These are phyloP conservation scores for Sphaerulina vaccinii DNA, from an alignment of 2,329 filamentous ascomycete species.

Conservation along the genomic window DNA sequence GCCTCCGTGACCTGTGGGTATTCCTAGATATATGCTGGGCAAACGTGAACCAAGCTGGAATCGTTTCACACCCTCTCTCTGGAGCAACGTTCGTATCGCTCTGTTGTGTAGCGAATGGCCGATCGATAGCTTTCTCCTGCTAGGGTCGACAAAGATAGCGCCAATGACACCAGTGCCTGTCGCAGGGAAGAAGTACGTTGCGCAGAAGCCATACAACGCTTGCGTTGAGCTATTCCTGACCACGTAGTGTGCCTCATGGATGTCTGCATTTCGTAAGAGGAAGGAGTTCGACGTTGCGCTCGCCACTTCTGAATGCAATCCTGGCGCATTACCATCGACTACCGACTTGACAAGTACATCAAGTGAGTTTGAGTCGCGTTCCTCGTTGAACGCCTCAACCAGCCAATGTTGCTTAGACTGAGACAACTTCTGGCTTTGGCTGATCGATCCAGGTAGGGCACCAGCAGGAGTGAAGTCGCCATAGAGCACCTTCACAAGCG, in stretches of 20 bases:
- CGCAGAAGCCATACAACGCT: slow-evolving; percentile 86
- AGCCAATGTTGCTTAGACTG: slow-evolving; percentile 95
- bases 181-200: slow-evolving; percentile 76
- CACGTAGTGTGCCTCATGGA: slow-evolving; percentile 84
- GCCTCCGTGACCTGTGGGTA: slow-evolving; percentile 65
- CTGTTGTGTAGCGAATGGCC: slow-evolving; percentile 85
- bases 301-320: slow-evolving; percentile 66
- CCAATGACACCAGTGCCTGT: slow-evolving; percentile 73
- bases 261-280: slow-evolving; percentile 65
- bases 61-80: slow-evolving; percentile 70
- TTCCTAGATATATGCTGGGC: slow-evolving; percentile 82
- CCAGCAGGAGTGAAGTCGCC: slow-evolving; percentile 65
- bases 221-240: slow-evolving; percentile 92
- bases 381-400: slow-evolving; percentile 81
- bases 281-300: slow-evolving; percentile 73
- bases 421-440: slow-evolving; percentile 80
- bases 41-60: slow-evolving; percentile 79
- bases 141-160: slow-evolving; percentile 84
- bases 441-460: slow-evolving; percentile 67
- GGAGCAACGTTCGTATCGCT: slow-evolving; percentile 72
- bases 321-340: slow-evolving; percentile 64
- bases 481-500: slow-evolving; percentile 78
- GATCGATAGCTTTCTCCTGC: slow-evolving; percentile 82
- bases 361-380: slow-evolving; percentile 70
- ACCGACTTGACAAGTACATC: slow-evolving; percentile 72